These are phyloP conservation scores for Lipomyces lipofer DNA, from an alignment of 805 yeast genomes.

Conservation along the genomic window DNA sequence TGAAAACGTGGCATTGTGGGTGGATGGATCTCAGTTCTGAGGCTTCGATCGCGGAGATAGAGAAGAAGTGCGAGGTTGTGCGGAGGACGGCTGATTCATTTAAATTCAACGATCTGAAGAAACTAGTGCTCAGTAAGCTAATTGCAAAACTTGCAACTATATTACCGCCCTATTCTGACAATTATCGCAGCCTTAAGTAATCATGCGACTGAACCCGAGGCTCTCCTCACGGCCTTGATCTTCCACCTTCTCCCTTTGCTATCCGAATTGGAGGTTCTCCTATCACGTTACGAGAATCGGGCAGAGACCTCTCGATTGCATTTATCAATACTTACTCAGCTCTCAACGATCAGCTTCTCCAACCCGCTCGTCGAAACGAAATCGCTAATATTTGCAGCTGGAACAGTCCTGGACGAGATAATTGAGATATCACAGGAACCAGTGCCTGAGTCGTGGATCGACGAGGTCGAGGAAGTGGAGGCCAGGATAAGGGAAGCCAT, in stretches of 20 bases:
- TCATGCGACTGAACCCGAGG: constrained; percentile 4
- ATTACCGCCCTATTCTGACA: too few species aligned
- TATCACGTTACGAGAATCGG: constrained; percentile 7
- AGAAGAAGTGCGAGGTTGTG: neutral
- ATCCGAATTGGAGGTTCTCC: constrained; percentile 2
- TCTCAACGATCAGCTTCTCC: constrained; percentile 4
- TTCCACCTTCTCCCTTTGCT: constrained; percentile 15
- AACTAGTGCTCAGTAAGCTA: constrained; percentile 1
- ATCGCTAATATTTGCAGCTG: constrained; percentile 9
- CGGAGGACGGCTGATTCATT: neutral
- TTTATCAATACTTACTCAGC: neutral
- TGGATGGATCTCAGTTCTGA: constrained; percentile 8
- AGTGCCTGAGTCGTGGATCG: constrained; percentile 28
- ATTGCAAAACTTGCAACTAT: too few species aligned
- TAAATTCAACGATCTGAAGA: neutral
- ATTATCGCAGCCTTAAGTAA: neutral
- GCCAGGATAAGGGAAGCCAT: too few species aligned
- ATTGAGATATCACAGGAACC: constrained; percentile 24
- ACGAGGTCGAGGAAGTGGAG: constrained; percentile 22
- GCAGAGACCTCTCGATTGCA: constrained; percentile 8
- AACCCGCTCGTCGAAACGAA: neutral
- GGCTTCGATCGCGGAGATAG: neutral
- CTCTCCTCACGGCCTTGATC: constrained; percentile 10
- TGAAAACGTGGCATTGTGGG: constrained; percentile 5
- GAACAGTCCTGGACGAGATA: constrained; percentile 19